Conservation (phyloP, 495 filamentous ascomycete species). For the Cercophora newfieldiana region DNA sequence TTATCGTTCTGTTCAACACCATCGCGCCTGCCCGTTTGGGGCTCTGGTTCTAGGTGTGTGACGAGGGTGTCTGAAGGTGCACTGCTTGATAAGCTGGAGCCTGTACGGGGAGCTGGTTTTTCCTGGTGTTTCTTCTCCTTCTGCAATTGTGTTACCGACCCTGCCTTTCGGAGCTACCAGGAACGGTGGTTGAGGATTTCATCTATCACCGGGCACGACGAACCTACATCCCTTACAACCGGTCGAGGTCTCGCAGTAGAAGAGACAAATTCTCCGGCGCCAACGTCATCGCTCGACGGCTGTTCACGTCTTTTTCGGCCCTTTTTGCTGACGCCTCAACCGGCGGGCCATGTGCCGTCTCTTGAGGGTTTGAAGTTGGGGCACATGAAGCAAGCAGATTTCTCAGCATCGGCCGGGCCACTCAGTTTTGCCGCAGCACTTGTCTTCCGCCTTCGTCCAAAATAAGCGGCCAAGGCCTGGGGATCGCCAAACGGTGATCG, state of each 20-base stretch:
- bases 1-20: not conserved
- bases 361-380: not conserved
- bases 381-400: not conserved
- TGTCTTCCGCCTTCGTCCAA: not conserved
- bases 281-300: not conserved
- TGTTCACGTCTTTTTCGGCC: conserved; percentile 7
- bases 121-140: not conserved
- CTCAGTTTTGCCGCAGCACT: not conserved
- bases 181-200: not conserved
- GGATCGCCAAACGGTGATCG: conserved; percentile 6
- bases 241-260: not conserved
- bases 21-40: not conserved
- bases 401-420: not conserved
- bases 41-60: not conserved
- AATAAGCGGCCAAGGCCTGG: not conserved
- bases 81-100: no score
- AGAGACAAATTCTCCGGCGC: not conserved
- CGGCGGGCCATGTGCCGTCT: not conserved
- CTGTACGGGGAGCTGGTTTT: no score
- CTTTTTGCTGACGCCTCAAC: conserved; percentile 1
- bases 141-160: not conserved
- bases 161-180: not conserved
- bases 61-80: not conserved
- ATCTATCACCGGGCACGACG: not conserved
- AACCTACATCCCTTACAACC: not conserved